Conservation (phyloP, 1,284 basidiomycete genomes). For the Pseudozyma flocculosa region DNA sequence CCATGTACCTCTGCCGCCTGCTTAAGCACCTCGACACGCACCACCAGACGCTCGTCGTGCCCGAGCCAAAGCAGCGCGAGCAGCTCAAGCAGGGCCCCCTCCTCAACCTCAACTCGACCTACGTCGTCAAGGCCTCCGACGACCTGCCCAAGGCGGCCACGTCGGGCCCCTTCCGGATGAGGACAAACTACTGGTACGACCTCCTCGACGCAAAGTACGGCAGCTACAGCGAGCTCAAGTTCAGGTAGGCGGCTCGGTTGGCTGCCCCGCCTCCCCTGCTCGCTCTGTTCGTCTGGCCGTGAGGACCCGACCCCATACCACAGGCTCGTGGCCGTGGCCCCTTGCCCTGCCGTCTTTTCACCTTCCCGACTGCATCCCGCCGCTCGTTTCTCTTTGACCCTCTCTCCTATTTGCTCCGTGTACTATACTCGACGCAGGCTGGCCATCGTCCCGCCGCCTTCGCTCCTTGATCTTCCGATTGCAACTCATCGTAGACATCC, state of each 20-base stretch:
- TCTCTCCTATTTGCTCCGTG: too few species aligned
- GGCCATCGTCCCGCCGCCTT: too few species aligned
- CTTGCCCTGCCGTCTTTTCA: too few species aligned
- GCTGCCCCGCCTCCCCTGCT: too few species aligned
- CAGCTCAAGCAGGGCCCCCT: slow-evolving; percentile 26
- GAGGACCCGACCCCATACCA: too few species aligned
- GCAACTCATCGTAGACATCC: too few species aligned
- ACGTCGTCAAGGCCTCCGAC: slow-evolving; percentile 44
- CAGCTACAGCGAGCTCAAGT: slow-evolving; percentile 18
- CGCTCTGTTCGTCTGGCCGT: too few species aligned
- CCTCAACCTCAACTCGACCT: slow-evolving; percentile 53
- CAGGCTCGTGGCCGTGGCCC: too few species aligned
- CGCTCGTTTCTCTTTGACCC: too few species aligned
- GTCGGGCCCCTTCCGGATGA: slow-evolving; percentile 38
- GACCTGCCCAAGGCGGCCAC: slow-evolving; percentile 48
- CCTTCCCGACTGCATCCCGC: too few species aligned
- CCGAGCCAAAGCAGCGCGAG: slow-evolving; percentile 11
- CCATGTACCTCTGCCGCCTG: slow-evolving; percentile 41
- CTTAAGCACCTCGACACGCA: slow-evolving; percentile 44
- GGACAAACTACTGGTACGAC: slow-evolving; percentile 49
- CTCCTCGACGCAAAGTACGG: slow-evolving; percentile 39
- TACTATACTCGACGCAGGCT: too few species aligned
- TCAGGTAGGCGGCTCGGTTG: slow-evolving; percentile 8
- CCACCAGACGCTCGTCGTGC: slow-evolving; percentile 23
- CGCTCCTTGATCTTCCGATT: too few species aligned